Evolutionary conservation across 768 basidiomycete genomes (phyloP).

Genomic region (Xanthoconium stramineum): DNA sequence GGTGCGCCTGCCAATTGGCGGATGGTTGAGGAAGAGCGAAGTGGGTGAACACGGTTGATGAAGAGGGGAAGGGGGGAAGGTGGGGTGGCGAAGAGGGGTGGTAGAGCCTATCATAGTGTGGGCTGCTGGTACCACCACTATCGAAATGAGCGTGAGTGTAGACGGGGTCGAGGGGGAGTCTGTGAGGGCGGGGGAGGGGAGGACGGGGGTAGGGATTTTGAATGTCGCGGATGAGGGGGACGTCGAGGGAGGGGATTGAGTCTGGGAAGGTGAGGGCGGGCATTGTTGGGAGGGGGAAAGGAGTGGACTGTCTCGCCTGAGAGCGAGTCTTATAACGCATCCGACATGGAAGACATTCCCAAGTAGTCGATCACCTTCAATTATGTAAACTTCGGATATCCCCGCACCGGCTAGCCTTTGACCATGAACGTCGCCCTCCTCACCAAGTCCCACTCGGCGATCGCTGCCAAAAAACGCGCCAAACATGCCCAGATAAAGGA

Average conservation of each 20-base stretch:
- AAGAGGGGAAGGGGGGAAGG: conserved; percentile 10
- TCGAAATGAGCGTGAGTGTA: conserved; percentile 29
- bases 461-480: conserved; percentile 66
- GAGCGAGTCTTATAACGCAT: conserved; percentile 33
- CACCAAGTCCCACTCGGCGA: conserved; percentile 59
- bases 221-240: conserved; percentile 1
- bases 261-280: conserved; percentile 28
- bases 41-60: conserved; percentile 29
- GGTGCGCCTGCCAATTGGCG: conserved; percentile 32
- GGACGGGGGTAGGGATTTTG: conserved; percentile 23
- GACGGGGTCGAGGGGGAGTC: conserved; percentile 11
- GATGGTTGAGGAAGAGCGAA: conserved; percentile 16
- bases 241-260: conserved; percentile 1
- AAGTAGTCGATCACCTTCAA: conserved; percentile 23
- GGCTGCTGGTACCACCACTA: background rate
- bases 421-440: conserved; percentile 52
- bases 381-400: conserved; percentile 26
- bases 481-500: conserved; percentile 70
- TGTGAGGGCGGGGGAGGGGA: conserved; percentile 16
- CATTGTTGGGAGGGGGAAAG: conserved; percentile 22
- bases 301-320: conserved; percentile 33
- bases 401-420: conserved; percentile 11
- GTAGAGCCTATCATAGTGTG: conserved; percentile 17
- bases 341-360: conserved; percentile 25
- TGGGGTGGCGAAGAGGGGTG: conserved; percentile 11